Conservation (phyloP, 768 basidiomycete species). For the Leccinum rimulosum region DNA sequence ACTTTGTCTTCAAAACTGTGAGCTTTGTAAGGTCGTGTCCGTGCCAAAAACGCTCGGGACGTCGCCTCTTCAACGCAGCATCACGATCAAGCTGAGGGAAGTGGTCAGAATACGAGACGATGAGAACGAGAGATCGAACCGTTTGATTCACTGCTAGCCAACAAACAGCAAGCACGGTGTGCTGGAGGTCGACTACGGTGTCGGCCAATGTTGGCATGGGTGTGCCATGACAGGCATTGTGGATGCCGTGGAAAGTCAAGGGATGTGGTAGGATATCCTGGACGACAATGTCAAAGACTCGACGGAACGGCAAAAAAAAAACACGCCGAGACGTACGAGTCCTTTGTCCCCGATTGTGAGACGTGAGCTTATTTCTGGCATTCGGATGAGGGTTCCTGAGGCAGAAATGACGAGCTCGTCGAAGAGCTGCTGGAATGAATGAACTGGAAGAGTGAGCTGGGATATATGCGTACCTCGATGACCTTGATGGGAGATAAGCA, state of each 20-base stretch:
- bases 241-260: constrained; percentile 43
- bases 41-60: constrained; percentile 77
- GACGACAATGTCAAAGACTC: constrained; percentile 3
- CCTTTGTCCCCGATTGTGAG: constrained; percentile 75
- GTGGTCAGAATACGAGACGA: not conserved
- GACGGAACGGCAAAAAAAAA: not conserved
- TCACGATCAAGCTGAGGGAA: constrained; percentile 60
- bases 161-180: constrained; percentile 74
- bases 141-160: constrained; percentile 90
- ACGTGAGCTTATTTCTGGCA: constrained; percentile 77
- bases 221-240: constrained; percentile 45
- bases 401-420: constrained; percentile 78
- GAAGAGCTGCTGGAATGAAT: constrained; percentile 55
- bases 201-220: constrained; percentile 46
- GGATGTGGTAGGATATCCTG: constrained; percentile 69
- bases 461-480: constrained; percentile 58
- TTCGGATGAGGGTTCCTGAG: constrained; percentile 61
- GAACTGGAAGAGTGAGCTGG: not conserved
- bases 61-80: constrained; percentile 52
- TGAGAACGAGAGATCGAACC: constrained; percentile 39
- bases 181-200: constrained; percentile 69
- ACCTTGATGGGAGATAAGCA: constrained; percentile 42
- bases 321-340: constrained; percentile 43
- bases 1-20: constrained; percentile 56
- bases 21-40: constrained; percentile 63